Conservation (phyloP, 2,329 filamentous ascomycete species). For the Monosporascus sp. region DNA sequence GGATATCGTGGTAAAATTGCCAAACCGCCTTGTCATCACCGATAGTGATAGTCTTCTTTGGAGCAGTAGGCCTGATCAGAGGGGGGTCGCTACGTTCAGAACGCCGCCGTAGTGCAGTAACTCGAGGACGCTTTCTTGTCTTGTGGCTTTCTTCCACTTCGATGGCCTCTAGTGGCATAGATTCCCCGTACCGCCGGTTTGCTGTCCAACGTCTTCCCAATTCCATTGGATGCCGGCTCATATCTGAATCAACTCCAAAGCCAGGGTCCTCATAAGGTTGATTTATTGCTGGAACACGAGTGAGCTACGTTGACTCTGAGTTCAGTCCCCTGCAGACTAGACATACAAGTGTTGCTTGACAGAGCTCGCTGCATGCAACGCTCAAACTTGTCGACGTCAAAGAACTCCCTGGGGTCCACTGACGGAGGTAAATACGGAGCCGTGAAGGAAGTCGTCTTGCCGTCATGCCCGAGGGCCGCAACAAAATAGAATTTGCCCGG, state of each 20-base stretch:
- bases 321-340: background rate
- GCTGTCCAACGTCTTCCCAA: constrained; percentile 8
- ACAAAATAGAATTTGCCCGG: constrained; percentile 48
- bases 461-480: constrained; percentile 44
- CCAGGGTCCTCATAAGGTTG: constrained; percentile 11
- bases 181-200: constrained; percentile 10
- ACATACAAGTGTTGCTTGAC: constrained; percentile 29
- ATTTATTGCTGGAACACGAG: constrained; percentile 6
- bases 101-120: constrained; percentile 27
- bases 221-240: constrained; percentile 8
- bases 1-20: constrained; percentile 55
- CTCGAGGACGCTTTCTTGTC: constrained; percentile 33
- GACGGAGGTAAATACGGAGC: constrained; percentile 19
- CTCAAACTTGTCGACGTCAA: constrained; percentile 38
- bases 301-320: constrained; percentile 4
- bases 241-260: constrained; percentile 11
- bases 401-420: constrained; percentile 37
- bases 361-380: constrained; percentile 33
- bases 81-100: constrained; percentile 34
- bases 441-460: constrained; percentile 33
- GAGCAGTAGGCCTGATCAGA: constrained; percentile 28
- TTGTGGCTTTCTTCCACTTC: constrained; percentile 26
- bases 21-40: constrained; percentile 50
- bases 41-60: constrained; percentile 44
- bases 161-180: constrained; percentile 14